phyloP scores from a whole-genome alignment of 2,329 filamentous ascomycete genomes.

The Aspergillus caelatus region DNA sequence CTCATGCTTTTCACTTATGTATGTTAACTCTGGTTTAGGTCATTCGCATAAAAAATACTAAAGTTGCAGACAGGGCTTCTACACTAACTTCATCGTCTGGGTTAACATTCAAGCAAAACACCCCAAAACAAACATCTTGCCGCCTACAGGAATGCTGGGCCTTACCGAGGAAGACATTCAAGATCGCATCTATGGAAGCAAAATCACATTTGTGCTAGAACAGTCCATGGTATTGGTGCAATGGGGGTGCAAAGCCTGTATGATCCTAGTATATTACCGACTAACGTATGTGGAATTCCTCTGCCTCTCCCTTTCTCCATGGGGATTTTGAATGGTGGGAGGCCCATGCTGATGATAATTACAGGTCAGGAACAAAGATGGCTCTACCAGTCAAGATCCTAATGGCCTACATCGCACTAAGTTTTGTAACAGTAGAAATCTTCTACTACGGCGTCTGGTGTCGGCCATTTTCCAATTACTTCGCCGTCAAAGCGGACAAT shows the following conservation, averaged over 20 bases:
- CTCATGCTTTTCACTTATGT: neutral
- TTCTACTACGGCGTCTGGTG: neutral
- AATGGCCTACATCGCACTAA: neutral
- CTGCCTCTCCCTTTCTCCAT: too few relatives aligned
- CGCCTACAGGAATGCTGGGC: neutral
- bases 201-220: neutral
- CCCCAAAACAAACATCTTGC: neutral
- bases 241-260: neutral
- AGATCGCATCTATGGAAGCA: neutral
- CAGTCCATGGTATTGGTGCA: neutral
- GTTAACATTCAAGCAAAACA: neutral
- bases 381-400: neutral
- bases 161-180: neutral
- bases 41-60: neutral
- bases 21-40: neutral
- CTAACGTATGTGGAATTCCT: neutral
- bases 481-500: neutral
- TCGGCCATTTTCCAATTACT: neutral
- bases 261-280: neutral
- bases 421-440: neutral
- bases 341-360: neutral
- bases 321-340: neutral
- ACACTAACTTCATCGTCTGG: neutral
- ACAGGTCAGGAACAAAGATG: neutral
- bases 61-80: neutral